These are phyloP conservation scores for Irpex lacteus DNA, from an alignment of 1,284 basidiomycete genomes.

Conservation along the genomic window DNA sequence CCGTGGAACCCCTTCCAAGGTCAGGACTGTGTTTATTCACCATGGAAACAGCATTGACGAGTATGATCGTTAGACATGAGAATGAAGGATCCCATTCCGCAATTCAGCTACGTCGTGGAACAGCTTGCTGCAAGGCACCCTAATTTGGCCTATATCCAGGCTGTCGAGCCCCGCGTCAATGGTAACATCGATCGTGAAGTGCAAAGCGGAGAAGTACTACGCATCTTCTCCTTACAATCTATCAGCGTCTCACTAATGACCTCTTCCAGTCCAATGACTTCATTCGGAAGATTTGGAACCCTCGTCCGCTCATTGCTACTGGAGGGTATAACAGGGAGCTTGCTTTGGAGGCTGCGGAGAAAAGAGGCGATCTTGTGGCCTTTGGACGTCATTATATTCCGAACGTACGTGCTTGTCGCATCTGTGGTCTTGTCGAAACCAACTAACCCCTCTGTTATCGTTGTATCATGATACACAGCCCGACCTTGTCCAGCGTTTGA, in stretches of 20 bases:
- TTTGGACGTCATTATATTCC: slow-evolving; percentile 47
- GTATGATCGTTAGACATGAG: slow-evolving; percentile 33
- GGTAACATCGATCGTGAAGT: slow-evolving; percentile 15
- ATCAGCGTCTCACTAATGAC: background rate
- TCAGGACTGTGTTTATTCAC: no score
- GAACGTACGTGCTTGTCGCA: slow-evolving; percentile 28
- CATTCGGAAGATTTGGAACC: slow-evolving; percentile 27
- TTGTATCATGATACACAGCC: slow-evolving; percentile 26
- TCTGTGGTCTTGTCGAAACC: no score
- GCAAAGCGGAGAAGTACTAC: slow-evolving; percentile 13
- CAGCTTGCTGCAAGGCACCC: slow-evolving; percentile 37
- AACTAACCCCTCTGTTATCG: background rate
- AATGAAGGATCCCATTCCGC: slow-evolving; percentile 45
- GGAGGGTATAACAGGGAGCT: slow-evolving; percentile 30
- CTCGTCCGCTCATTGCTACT: slow-evolving; percentile 29
- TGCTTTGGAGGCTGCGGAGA: slow-evolving; percentile 25
- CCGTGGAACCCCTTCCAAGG: slow-evolving; percentile 37
- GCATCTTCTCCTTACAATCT: no score
- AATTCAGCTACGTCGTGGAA: slow-evolving; percentile 37
- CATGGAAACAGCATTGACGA: background rate
- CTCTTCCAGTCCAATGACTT: slow-evolving; percentile 25
- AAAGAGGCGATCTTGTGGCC: slow-evolving; percentile 36
- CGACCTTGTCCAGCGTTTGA: slow-evolving; percentile 43
- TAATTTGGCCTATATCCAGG: slow-evolving; percentile 54
- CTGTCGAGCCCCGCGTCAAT: slow-evolving; percentile 37